These are phyloP conservation scores for Didymellaceae sp. DNA, from an alignment of 2,329 filamentous ascomycete genomes.

Conservation along the genomic window DNA sequence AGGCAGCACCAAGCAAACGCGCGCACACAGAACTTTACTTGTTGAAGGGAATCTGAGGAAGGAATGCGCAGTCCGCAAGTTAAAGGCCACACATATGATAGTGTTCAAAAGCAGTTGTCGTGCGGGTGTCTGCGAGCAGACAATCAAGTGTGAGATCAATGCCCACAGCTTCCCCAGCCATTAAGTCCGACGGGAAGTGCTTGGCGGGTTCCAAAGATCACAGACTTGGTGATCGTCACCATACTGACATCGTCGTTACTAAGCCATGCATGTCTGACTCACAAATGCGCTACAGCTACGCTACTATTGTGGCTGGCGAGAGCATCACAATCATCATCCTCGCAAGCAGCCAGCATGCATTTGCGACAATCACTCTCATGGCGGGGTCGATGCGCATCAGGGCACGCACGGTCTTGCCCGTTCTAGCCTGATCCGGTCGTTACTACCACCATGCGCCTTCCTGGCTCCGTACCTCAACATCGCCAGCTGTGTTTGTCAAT, in stretches of 20 bases:
- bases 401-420: slow-evolving; percentile 1
- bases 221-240: slow-evolving; percentile 14
- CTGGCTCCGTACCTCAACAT: too few species aligned
- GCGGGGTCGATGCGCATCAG: slow-evolving; percentile 8
- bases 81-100: neutral
- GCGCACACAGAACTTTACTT: neutral
- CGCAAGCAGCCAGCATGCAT: neutral
- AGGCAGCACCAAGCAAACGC: neutral
- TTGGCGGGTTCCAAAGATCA: slow-evolving; percentile 10
- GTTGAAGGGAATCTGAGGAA: too few species aligned
- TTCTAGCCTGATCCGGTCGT: slow-evolving; percentile 2
- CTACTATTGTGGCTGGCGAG: neutral
- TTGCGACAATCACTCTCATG: neutral
- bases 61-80: neutral
- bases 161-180: slow-evolving; percentile 14
- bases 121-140: slow-evolving; percentile 3
- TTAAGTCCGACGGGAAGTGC: slow-evolving; percentile 27
- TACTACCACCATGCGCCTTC: too few species aligned
- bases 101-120: slow-evolving; percentile 2
- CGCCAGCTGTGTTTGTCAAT: too few species aligned
- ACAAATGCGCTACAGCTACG: slow-evolving; percentile 9
- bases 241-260: slow-evolving; percentile 10
- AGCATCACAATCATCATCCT: neutral
- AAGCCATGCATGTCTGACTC: slow-evolving; percentile 26
- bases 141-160: slow-evolving; percentile 18